Percentiles rank a stretch among this genome's conserved stretches.
These are phyloP conservation scores for Bathelium albidoporum DNA, from an alignment of 495 filamentous ascomycete genomes.

Conservation along the genomic window DNA sequence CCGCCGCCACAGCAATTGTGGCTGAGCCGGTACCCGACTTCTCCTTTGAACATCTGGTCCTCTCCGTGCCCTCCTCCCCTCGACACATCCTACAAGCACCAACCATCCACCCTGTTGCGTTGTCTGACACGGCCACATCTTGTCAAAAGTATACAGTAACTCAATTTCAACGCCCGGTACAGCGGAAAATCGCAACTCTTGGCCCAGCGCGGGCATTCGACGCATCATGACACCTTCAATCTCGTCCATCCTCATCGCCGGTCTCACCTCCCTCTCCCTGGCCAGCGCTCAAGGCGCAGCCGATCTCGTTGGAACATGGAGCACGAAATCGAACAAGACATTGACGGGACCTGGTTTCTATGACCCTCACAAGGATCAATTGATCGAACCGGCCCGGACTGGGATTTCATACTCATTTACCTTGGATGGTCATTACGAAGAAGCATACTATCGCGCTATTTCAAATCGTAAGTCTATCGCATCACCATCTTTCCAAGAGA, in stretches of 20 bases:
- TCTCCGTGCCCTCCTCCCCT: background rate
- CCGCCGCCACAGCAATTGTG: background rate
- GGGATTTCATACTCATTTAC: slow-evolving; percentile 81
- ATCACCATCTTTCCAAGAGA: background rate
- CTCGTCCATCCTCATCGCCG: background rate
- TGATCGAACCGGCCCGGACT: slow-evolving; percentile 59
- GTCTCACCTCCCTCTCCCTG: slow-evolving; percentile 1
- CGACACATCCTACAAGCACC: background rate
- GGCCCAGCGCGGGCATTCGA: background rate
- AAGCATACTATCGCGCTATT: slow-evolving; percentile 62
- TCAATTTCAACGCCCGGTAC: background rate
- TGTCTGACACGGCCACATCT: background rate
- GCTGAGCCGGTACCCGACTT: background rate
- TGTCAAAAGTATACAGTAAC: background rate
- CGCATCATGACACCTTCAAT: slow-evolving; percentile 1
- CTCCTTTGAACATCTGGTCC: background rate
- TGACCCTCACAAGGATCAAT: slow-evolving; percentile 55
- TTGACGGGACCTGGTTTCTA: slow-evolving; percentile 70
- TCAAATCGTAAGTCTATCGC: slow-evolving; percentile 54
- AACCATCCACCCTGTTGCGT: background rate
- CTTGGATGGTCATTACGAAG: slow-evolving; percentile 59
- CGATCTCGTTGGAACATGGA: slow-evolving; percentile 63
- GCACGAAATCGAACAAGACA: slow-evolving; percentile 61
- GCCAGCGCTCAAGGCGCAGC: background rate
- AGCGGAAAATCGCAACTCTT: background rate